A percentile compares a stretch with the other conserved stretches of the same genome.
Conservation (phyloP, 164 flowering plant genomes). For the Berberis vulgaris region DNA sequence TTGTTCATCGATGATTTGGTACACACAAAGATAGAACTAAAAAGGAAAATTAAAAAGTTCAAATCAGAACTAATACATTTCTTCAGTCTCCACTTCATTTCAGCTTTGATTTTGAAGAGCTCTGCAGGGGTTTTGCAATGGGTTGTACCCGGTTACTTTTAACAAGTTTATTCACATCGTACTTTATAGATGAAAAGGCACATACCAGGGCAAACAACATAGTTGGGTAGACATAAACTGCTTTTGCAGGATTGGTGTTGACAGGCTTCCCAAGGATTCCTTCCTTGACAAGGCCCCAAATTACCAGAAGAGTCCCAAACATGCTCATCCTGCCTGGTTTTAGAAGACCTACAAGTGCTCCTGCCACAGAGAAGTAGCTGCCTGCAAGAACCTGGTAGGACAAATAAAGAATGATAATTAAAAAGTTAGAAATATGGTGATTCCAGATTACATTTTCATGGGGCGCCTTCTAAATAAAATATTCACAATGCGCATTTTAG, state of each 20-base stretch:
- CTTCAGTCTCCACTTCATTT: slow-evolving; percentile 31
- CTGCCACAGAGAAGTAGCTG: slow-evolving; percentile 90
- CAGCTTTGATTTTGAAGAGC: slow-evolving; percentile 88
- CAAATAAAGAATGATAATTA: not conserved
- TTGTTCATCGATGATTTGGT: too few species aligned
- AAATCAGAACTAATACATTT: not conserved
- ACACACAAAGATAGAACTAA: too few species aligned
- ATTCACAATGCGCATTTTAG: too few species aligned
- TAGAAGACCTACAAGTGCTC: slow-evolving; percentile 61
- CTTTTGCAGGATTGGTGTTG: slow-evolving; percentile 52
- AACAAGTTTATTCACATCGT: slow-evolving; percentile 50
- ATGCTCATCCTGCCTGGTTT: slow-evolving; percentile 90
- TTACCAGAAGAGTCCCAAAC: slow-evolving; percentile 81
- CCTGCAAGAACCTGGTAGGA: slow-evolving; percentile 83
- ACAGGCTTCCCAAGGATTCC: slow-evolving; percentile 71
- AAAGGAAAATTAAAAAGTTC: not conserved
- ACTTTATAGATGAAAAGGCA: slow-evolving; percentile 72
- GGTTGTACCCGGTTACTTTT: slow-evolving; percentile 44
- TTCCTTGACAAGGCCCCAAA: slow-evolving; percentile 96
- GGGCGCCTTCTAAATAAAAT: too few species aligned
- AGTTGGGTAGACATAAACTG: slow-evolving; percentile 80
- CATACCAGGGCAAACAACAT: slow-evolving; percentile 68
- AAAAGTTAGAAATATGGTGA: not conserved
- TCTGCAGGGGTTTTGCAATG: slow-evolving; percentile 62
- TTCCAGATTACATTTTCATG: too few species aligned